Percentiles rank a stretch among this genome's conserved stretches.
phyloP scores from a whole-genome alignment of 1,284 basidiomycete genomes.

The Sporisorium scitamineum region DNA sequence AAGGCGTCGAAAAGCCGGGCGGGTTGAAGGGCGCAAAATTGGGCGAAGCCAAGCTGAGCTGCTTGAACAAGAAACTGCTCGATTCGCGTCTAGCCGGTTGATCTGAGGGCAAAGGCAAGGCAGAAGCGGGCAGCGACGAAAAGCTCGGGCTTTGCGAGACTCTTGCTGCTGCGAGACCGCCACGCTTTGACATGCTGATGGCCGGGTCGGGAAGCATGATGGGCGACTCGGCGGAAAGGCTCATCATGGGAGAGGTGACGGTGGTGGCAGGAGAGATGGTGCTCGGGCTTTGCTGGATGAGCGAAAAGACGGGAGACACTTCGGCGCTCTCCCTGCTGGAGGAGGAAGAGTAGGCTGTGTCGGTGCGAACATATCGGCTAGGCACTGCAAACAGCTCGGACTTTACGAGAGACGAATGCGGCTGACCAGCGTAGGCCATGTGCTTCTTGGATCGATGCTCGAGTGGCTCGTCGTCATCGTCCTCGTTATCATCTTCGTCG shows the following conservation, averaged over 20 bases:
- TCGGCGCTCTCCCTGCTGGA: constrained; percentile 28
- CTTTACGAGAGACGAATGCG: constrained; percentile 5
- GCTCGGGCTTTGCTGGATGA: constrained; percentile 20
- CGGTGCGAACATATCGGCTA: constrained; percentile 12
- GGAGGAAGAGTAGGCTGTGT: constrained; percentile 27
- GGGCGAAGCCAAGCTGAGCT: constrained; percentile 40
- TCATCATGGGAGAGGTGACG: constrained; percentile 57
- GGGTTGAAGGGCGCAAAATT: constrained; percentile 29
- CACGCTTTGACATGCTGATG: constrained; percentile 20
- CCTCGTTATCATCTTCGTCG: constrained; percentile 21
- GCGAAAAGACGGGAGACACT: constrained; percentile 30
- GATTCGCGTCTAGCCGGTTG: constrained; percentile 26
- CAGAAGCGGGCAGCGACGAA: constrained; percentile 25
- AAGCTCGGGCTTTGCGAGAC: constrained; percentile 24
- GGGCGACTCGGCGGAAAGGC: constrained; percentile 52
- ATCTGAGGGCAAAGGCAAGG: constrained; percentile 22
- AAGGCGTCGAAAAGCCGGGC: background rate
- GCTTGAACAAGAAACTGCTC: constrained; percentile 43
- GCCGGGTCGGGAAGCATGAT: constrained; percentile 45
- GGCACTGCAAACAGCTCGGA: constrained; percentile 5
- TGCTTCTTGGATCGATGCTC: constrained; percentile 30
- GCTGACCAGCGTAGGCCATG: constrained; percentile 16
- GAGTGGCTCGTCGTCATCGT: constrained; percentile 45
- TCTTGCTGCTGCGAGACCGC: background rate
- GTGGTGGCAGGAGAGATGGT: constrained; percentile 39